A percentile compares a stretch with the other conserved stretches of the same genome.
Evolutionary conservation across 805 yeast genomes (phyloP).

Genomic region (Candida bentonensis): DNA sequence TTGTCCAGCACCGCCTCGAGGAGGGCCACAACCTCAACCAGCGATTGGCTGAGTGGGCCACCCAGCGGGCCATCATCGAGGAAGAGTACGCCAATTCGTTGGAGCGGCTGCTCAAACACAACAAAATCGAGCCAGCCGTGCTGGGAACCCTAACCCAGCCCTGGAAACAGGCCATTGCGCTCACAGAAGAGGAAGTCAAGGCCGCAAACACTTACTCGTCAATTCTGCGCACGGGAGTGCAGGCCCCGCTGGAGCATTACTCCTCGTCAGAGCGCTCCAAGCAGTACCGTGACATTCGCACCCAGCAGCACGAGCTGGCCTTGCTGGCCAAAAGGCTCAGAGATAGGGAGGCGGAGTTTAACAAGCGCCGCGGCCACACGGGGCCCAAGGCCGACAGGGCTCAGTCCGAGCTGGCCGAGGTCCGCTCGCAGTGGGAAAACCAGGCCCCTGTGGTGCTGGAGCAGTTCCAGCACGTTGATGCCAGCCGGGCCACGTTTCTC

Average conservation of each 20-base stretch:
- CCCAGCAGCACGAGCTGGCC: constrained; percentile 28
- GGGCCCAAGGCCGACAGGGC: constrained; percentile 13
- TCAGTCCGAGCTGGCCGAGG: constrained; percentile 25
- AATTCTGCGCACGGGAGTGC: neutral
- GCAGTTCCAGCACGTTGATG: constrained; percentile 61
- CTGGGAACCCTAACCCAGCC: neutral
- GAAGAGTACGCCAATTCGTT: constrained; percentile 32
- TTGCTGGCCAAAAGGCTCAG: constrained; percentile 31
- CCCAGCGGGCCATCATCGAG: constrained; percentile 35
- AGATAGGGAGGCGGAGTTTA: constrained; percentile 28
- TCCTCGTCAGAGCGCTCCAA: neutral
- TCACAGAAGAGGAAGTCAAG: neutral
- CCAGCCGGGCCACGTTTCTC: constrained; percentile 41
- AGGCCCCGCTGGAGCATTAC: neutral
- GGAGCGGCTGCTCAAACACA: constrained; percentile 14
- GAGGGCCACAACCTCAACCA: constrained; percentile 43
- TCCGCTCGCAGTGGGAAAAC: constrained; percentile 43
- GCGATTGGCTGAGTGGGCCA: constrained; percentile 44
- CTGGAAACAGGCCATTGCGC: neutral
- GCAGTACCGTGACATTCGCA: neutral
- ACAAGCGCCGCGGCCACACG: constrained; percentile 20
- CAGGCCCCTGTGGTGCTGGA: constrained; percentile 68
- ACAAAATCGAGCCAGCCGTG: neutral
- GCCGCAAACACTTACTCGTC: constrained; percentile 1
- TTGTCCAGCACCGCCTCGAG: constrained; percentile 37